Percentiles rank a stretch among this genome's conserved stretches.
Conservation (phyloP, 352 stramenopile genomes). For the Globisporangium polare region DNA sequence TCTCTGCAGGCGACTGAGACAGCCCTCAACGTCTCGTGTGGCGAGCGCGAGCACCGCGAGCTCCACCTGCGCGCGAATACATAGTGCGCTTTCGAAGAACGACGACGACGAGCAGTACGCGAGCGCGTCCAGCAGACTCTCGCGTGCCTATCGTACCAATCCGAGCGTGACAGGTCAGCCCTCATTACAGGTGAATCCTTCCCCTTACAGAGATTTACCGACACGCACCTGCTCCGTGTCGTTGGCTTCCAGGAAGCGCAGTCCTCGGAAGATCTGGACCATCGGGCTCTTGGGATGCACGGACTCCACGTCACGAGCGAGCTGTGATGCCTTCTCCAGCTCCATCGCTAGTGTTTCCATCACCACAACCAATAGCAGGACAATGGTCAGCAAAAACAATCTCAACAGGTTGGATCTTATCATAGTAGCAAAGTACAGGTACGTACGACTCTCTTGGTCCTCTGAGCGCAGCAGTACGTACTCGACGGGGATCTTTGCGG, state of each 20-base stretch:
- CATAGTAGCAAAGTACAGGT: not conserved
- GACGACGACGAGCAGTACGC: slow-evolving; percentile 56
- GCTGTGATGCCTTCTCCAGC: slow-evolving; percentile 21
- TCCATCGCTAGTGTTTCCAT: slow-evolving; percentile 29
- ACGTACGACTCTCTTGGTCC: slow-evolving; percentile 66
- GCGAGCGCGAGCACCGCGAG: slow-evolving; percentile 42
- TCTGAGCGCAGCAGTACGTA: slow-evolving; percentile 72
- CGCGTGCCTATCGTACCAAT: slow-evolving; percentile 29
- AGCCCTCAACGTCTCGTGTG: slow-evolving; percentile 55
- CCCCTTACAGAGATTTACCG: not conserved
- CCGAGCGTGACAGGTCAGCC: not conserved
- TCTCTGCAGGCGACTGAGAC: slow-evolving; percentile 42
- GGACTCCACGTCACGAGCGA: slow-evolving; percentile 23
- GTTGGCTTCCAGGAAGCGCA: slow-evolving; percentile 21
- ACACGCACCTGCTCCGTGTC: slow-evolving; percentile 26
- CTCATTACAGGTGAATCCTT: not conserved
- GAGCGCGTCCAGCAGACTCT: slow-evolving; percentile 48
- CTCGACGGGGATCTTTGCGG: slow-evolving; percentile 53
- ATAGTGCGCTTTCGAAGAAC: slow-evolving; percentile 62
- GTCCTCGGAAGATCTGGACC: slow-evolving; percentile 40
- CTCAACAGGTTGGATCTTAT: not conserved
- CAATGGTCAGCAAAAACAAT: not conserved
- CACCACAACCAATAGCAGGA: not conserved
- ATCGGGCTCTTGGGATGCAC: slow-evolving; percentile 46
- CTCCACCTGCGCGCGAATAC: slow-evolving; percentile 50